phyloP scores from a whole-genome alignment of 2,329 filamentous ascomycete species.

The Pseudogymnoascus sp. region DNA sequence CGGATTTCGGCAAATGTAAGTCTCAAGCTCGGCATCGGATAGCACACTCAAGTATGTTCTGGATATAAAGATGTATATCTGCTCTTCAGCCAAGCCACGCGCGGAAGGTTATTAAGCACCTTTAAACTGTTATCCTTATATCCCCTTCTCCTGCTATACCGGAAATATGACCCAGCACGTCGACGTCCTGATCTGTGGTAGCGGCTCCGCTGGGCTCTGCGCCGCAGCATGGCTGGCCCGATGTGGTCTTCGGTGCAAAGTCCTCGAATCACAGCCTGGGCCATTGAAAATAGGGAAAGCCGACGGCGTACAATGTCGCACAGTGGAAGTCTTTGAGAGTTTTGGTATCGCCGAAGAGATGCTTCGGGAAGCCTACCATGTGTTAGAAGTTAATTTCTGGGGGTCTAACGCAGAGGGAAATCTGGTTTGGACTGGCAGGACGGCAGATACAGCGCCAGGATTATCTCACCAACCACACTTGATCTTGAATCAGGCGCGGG shows the following conservation, averaged over 20 bases:
- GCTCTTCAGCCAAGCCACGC: no score
- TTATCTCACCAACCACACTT: slow-evolving; percentile 43
- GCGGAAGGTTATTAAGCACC: no score
- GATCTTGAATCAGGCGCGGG: slow-evolving; percentile 49
- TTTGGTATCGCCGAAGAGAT: slow-evolving; percentile 49
- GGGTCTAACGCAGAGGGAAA: slow-evolving; percentile 19
- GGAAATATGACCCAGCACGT: slow-evolving; percentile 22
- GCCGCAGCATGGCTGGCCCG: slow-evolving; percentile 55
- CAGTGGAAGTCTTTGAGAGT: slow-evolving; percentile 56
- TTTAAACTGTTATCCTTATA: no score
- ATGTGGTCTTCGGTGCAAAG: slow-evolving; percentile 47
- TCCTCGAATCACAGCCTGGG: slow-evolving; percentile 51
- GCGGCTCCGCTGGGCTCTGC: slow-evolving; percentile 55
- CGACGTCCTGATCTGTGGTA: slow-evolving; percentile 56
- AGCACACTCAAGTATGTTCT: no score
- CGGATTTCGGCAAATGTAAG: no score
- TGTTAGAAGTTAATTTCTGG: slow-evolving; percentile 51
- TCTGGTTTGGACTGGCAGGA: background rate
- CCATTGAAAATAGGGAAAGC: slow-evolving; percentile 54
- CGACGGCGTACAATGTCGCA: slow-evolving; percentile 56
- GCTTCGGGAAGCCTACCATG: slow-evolving; percentile 49
- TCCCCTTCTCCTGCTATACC: no score
- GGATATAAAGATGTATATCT: no score
- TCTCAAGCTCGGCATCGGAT: no score
- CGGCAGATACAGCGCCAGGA: background rate